These are phyloP conservation scores for Macrolepiota fuliginosa DNA, from an alignment of 768 basidiomycete genomes.

Conservation along the genomic window DNA sequence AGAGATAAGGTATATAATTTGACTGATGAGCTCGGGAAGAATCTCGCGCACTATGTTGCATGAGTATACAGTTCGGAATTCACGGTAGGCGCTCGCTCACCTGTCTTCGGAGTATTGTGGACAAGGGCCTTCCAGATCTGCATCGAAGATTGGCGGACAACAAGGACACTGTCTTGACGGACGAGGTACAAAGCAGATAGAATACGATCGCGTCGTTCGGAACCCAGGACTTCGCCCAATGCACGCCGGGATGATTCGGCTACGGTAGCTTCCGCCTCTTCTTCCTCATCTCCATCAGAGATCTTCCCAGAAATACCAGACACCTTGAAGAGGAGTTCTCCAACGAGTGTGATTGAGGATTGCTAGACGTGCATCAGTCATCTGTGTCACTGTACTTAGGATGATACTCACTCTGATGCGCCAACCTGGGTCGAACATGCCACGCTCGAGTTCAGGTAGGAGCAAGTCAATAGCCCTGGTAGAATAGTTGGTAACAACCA, in stretches of 20 bases:
- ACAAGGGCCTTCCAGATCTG: constrained; percentile 99
- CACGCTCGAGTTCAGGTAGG: constrained; percentile 88
- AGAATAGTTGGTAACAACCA: constrained; percentile 96
- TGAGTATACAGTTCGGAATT: constrained; percentile 2
- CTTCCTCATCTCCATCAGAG: constrained; percentile 74
- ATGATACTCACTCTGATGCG: constrained; percentile 74
- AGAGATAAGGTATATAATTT: constrained; percentile 77
- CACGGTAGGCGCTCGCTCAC: constrained; percentile 36
- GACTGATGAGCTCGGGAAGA: constrained; percentile 76
- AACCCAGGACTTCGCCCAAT: constrained; percentile 83
- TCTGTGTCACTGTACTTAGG: constrained; percentile 10
- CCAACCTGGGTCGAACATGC: constrained; percentile 95
- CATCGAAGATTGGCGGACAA: constrained; percentile 87
- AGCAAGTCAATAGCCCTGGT: constrained; percentile 89
- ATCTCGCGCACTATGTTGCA: constrained; percentile 74
- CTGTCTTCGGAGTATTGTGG: constrained; percentile 88
- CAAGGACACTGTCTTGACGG: constrained; percentile 87
- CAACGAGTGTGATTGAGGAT: constrained; percentile 94
- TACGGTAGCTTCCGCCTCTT: constrained; percentile 59
- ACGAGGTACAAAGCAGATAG: constrained; percentile 89
- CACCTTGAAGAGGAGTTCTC: constrained; percentile 94
- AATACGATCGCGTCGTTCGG: constrained; percentile 87
- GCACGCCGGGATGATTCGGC: constrained; percentile 84
- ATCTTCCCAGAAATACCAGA: constrained; percentile 93
- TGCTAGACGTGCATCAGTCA: constrained; percentile 46